phyloP scores from a whole-genome alignment of 31 red algal genomes.

The Endocladia muricata region DNA sequence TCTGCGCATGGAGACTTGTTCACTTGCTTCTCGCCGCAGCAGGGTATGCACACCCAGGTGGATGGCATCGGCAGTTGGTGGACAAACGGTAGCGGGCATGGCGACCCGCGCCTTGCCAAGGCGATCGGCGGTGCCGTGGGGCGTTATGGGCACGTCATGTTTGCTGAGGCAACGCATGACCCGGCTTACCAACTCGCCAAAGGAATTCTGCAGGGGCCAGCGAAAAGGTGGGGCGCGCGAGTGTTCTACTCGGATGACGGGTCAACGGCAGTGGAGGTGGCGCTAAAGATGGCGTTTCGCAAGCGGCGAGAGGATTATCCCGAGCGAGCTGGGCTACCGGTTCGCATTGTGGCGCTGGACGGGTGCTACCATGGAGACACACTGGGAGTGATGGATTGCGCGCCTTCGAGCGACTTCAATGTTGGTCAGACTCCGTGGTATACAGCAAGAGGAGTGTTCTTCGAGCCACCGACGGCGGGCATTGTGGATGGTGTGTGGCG shows the following conservation, averaged over 20 bases:
- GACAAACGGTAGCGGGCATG: constrained; percentile 94
- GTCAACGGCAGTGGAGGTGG: constrained; percentile 92
- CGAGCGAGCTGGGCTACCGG: constrained; percentile 14
- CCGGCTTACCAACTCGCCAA: constrained; percentile 74
- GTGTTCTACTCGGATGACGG: constrained; percentile 97
- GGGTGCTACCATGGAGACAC: constrained; percentile 99
- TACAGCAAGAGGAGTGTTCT: constrained; percentile 66
- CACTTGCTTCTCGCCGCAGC: constrained; percentile 24
- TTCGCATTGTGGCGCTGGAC: constrained; percentile 60
- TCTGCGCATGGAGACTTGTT: constrained; percentile 79
- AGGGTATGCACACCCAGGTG: constrained; percentile 21
- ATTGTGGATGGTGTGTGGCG: constrained; percentile 72
- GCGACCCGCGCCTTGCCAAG: constrained; percentile 39
- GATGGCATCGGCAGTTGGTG: constrained; percentile 96
- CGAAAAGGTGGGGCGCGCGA: constrained; percentile 78
- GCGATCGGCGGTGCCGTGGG: constrained; percentile 56
- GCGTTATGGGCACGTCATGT: constrained; percentile 97
- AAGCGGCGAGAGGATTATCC: constrained; percentile 43
- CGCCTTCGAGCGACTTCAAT: constrained; percentile 83
- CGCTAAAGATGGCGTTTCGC: constrained; percentile 98
- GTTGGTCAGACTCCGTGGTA: constrained; percentile 90
- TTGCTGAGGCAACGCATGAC: constrained; percentile 71
- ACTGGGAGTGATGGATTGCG: constrained; percentile 96
- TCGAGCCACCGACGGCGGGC: constrained; percentile 56
- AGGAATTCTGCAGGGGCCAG: constrained; percentile 61